phyloP scores from a whole-genome alignment of 116 monocot genomes.

The Posidonia oceanica region DNA sequence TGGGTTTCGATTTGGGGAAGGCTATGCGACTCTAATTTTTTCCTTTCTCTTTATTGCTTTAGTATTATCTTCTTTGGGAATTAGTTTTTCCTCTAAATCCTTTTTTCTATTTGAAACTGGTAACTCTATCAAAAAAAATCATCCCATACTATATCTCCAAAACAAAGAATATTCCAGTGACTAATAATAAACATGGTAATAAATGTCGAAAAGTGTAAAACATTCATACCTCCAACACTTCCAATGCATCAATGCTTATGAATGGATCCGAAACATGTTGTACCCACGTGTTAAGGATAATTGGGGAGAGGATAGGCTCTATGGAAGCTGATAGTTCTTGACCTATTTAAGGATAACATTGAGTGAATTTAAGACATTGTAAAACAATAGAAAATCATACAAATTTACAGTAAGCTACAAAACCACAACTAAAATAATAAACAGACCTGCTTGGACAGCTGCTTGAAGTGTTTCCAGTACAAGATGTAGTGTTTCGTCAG shows the following conservation, averaged over 20 bases:
- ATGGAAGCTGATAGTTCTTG: conserved; percentile 40
- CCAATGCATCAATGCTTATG: conserved; percentile 87
- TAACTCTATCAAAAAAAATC: no score
- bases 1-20: no score
- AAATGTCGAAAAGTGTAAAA: background rate
- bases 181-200: background rate
- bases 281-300: conserved; percentile 78
- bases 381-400: background rate
- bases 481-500: conserved; percentile 95
- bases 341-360: conserved; percentile 21
- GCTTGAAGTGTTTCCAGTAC: conserved; percentile 95
- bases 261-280: conserved; percentile 93
- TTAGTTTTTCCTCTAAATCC: no score
- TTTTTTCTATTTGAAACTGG: no score
- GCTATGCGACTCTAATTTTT: no score
- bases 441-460: conserved; percentile 55
- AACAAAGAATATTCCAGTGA: background rate
- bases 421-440: background rate
- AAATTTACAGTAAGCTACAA: background rate
- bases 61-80: no score
- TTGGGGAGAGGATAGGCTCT: conserved; percentile 78
- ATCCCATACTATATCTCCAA: background rate
- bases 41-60: no score
- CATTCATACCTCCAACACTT: conserved; percentile 78
- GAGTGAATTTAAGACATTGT: background rate